A percentile compares a stretch with the other conserved stretches of the same genome.
phyloP scores from a whole-genome alignment of 208 protist genomes.

The Tritrichomonas musculus region DNA sequence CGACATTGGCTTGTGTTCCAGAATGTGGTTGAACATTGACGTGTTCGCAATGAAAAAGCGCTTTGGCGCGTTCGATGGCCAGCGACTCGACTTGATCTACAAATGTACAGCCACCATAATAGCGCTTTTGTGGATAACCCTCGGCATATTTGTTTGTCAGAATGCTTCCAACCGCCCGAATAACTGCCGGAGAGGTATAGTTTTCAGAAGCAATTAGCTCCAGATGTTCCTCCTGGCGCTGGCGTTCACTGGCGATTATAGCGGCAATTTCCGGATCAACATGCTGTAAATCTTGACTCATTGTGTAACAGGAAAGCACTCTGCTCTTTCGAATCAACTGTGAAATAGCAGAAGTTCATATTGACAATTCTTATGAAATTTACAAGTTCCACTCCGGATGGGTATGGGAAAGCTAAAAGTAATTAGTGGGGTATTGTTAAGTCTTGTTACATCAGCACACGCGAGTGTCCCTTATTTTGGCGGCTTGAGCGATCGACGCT shows the following conservation, averaged over 20 bases:
- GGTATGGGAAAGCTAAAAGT: no score
- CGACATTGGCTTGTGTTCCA: slow-evolving; percentile 92
- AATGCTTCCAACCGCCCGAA: slow-evolving; percentile 86
- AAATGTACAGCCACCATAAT: slow-evolving; percentile 87
- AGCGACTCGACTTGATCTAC: slow-evolving; percentile 86
- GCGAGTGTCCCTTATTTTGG: no score
- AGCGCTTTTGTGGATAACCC: slow-evolving; percentile 75
- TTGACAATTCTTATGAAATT: no score
- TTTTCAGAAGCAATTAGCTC: slow-evolving; percentile 88
- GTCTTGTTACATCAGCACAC: no score
- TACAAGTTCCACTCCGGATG: no score
- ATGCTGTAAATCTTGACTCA: no score
- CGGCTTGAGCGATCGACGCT: no score
- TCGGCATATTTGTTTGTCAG: slow-evolving; percentile 99
- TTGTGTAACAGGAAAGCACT: no score
- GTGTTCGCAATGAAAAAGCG: slow-evolving; percentile 87
- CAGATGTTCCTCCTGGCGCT: slow-evolving; percentile 64
- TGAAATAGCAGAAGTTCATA: no score
- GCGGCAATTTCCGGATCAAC: slow-evolving; percentile 64
- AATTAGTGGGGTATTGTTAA: no score
- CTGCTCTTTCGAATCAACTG: no score
- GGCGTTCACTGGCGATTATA: slow-evolving; percentile 62
- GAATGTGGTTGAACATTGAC: slow-evolving; percentile 98
- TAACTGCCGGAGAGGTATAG: slow-evolving; percentile 88
- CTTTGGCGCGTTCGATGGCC: slow-evolving; percentile 67